These are phyloP conservation scores for Sphagnurus paluster DNA, from an alignment of 1,284 basidiomycete genomes.

Conservation along the genomic window DNA sequence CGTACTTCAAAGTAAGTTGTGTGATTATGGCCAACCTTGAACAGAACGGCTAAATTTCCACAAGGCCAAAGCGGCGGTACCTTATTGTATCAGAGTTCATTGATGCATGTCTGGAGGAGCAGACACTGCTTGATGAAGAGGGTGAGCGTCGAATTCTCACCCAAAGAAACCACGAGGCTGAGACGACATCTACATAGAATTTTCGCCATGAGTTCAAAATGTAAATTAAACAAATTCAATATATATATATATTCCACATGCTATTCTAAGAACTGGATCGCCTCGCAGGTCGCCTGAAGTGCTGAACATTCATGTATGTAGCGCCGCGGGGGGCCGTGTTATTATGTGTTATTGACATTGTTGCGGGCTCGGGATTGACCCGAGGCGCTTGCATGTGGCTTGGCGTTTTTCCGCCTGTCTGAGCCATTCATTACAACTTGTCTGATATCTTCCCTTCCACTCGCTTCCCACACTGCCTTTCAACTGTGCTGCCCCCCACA, in stretches of 20 bases:
- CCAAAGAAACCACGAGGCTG: no score
- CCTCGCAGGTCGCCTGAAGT: neutral
- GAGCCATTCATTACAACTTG: constrained; percentile 5
- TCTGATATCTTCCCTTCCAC: constrained; percentile 2
- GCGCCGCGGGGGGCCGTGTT: no score
- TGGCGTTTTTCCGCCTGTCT: constrained; percentile 15
- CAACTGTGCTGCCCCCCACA: constrained; percentile 13
- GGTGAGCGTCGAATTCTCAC: constrained; percentile 45
- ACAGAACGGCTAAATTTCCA: constrained; percentile 16
- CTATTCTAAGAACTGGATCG: no score
- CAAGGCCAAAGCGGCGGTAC: constrained; percentile 74
- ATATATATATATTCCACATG: neutral
- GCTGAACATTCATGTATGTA: no score
- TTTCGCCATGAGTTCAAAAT: neutral
- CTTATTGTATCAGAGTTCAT: constrained; percentile 79
- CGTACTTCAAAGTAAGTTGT: constrained; percentile 63
- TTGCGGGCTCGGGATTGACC: constrained; percentile 6
- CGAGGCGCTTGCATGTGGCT: constrained; percentile 8
- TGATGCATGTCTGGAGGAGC: constrained; percentile 75
- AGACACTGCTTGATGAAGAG: constrained; percentile 78
- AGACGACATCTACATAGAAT: constrained; percentile 1
- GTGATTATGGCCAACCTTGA: neutral
- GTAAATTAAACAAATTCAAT: neutral
- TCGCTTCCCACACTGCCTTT: neutral
- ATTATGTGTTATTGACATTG: constrained; percentile 14